phyloP scores from a whole-genome alignment of 495 filamentous ascomycete genomes.

The Acidomyces sp. region DNA sequence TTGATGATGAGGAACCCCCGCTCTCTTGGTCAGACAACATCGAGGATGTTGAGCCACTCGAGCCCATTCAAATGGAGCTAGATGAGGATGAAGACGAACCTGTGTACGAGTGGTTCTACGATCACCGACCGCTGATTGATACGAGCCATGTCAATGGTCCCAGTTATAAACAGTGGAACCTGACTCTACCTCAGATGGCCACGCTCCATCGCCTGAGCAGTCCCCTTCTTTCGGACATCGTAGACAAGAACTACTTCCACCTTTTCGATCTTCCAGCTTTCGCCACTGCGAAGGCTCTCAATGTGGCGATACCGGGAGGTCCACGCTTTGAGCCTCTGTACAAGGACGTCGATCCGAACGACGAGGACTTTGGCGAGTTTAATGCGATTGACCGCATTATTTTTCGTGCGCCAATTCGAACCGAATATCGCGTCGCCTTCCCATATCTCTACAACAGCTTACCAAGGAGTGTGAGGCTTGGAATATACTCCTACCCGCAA shows the following conservation, averaged over 20 bases:
- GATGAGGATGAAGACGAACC: conserved; percentile 89
- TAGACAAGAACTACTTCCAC: conserved; percentile 95
- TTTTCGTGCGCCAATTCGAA: conserved; percentile 88
- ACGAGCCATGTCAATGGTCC: conserved; percentile 92
- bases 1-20: conserved; percentile 97
- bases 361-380: conserved; percentile 99
- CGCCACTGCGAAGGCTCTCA: conserved; percentile 90
- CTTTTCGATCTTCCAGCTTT: conserved; percentile 96
- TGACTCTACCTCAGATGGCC: conserved; percentile 90
- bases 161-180: conserved; percentile 93
- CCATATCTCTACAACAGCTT: conserved; percentile 95
- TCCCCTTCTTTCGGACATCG: conserved; percentile 79
- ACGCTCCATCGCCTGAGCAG: conserved; percentile 84
- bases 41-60: conserved; percentile 92
- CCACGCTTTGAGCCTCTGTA: conserved; percentile 96
- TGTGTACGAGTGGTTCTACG: conserved; percentile 95
- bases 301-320: conserved; percentile 92
- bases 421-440: conserved; percentile 88
- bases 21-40: conserved; percentile 98
- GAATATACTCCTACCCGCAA: conserved; percentile 90
- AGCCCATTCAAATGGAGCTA: conserved; percentile 98
- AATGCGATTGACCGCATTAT: conserved; percentile 99
- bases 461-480: conserved; percentile 82
- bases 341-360: conserved; percentile 98
- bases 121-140: conserved; percentile 81